These are phyloP conservation scores for Suillus bovinus DNA, from an alignment of 768 basidiomycete genomes.

Conservation along the genomic window DNA sequence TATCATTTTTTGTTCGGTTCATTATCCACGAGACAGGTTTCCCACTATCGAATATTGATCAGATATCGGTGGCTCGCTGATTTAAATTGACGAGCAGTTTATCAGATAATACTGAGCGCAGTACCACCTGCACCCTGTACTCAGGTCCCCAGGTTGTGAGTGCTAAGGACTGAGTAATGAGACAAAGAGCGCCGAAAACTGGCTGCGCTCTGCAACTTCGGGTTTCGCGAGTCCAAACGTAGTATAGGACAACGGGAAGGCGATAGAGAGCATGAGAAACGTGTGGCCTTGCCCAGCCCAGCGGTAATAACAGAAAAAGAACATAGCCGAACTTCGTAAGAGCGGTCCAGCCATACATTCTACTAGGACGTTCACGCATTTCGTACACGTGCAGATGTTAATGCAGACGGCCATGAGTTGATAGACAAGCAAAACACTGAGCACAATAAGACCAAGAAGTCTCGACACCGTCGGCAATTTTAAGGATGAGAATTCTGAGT, in stretches of 20 bases:
- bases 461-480: too few species aligned
- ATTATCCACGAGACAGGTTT: neutral
- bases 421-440: too few species aligned
- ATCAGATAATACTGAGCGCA: neutral
- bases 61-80: neutral
- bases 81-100: neutral
- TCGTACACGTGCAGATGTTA: too few species aligned
- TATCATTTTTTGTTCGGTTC: neutral
- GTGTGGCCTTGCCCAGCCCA: too few species aligned
- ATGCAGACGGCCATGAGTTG: too few species aligned
- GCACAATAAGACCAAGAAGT: too few species aligned
- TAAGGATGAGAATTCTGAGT: too few species aligned
- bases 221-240: slow-evolving; percentile 34
- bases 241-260: too few species aligned
- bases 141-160: neutral
- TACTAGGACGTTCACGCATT: slow-evolving; percentile 13
- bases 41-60: neutral
- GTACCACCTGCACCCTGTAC: neutral
- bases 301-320: too few species aligned
- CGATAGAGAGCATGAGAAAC: too few species aligned
- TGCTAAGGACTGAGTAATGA: neutral
- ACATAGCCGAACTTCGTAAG: too few species aligned
- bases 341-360: too few species aligned
- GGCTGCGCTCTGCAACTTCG: slow-evolving; percentile 39
- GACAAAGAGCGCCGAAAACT: neutral